A percentile compares a stretch with the other conserved stretches of the same genome.
Conservation (phyloP, 306 rosid genomes). For the Malus sieversii region DNA sequence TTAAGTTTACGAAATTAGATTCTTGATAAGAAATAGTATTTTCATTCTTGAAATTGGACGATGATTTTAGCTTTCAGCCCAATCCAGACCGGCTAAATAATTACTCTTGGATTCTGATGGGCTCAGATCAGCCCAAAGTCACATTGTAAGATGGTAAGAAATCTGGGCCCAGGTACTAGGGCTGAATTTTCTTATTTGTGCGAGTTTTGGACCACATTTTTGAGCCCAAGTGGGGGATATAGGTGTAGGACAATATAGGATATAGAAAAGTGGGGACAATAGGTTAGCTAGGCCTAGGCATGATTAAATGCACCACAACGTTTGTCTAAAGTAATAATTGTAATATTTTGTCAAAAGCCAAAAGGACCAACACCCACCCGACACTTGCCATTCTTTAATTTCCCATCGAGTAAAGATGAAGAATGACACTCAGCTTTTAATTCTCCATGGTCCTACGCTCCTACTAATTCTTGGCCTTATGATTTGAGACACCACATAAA, state of each 20-base stretch:
- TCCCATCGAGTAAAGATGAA: constrained; percentile 22
- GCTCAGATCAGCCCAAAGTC: neutral
- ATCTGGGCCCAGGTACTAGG: neutral
- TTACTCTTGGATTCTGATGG: neutral
- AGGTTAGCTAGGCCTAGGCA: constrained; percentile 1
- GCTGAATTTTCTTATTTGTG: neutral
- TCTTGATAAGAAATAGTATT: neutral
- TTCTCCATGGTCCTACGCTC: constrained; percentile 12
- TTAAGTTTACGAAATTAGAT: too few species aligned
- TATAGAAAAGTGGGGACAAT: neutral
- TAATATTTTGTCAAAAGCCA: constrained; percentile 14
- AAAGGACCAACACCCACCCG: constrained; percentile 16
- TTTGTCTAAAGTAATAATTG: constrained; percentile 32
- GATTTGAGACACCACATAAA: neutral
- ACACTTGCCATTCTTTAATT: neutral
- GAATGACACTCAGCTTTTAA: constrained; percentile 8
- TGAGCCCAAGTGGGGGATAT: neutral
- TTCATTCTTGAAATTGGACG: fast-evolving
- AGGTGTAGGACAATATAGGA: neutral
- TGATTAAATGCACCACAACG: constrained; percentile 48
- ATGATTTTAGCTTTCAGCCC: neutral
- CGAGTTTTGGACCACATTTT: neutral
- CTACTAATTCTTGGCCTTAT: neutral
- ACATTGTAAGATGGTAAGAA: too few species aligned
- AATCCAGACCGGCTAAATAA: neutral